Base-by-base conservation (phyloP, 176 grass and related monocot genomes). In the Juncus inflexus region DNA sequence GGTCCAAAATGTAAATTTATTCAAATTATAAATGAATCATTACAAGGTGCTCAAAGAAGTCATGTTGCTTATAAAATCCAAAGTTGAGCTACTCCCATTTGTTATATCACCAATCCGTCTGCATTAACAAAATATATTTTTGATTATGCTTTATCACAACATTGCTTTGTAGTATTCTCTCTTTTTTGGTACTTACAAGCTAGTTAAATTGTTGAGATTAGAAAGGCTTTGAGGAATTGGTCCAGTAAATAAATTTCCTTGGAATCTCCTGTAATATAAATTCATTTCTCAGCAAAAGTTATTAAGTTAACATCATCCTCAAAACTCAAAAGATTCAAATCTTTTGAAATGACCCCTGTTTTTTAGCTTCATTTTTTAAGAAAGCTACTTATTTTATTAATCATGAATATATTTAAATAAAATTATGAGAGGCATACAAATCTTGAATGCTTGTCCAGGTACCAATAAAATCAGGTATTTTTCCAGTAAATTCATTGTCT, bases 191-290 rank as follows among this genome's bases (percentile, higher is more conserved):
- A 78, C 84, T 87, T 84, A 94, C 85, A 94, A 67, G 55, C 1
- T 54, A 66, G 37, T 74, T 55, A 94, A 37, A 42, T 83, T 39
- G 50, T 4, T n/a, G 7, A 94, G 85, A 55, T 75, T 89, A 9
- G 85, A 74, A 66, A 94, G 11, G 65, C 63, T 85, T 12, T 52
- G 6, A 49, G 84, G 89, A 77, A 94, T 45, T 43, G 85, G 78
- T 63, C 84, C 89, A 74, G 84, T 50, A 60, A 94, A 94, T 38
- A 71, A 83, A 77, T 88, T 94, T 0, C 89, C 89, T 67, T 94
- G 84, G 58, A 94, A 83, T 53, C 81, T 71, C 72, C 85, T 94
- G 58, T n/a, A 74, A 55, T 61, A 69, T 40, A 12, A 47, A 47
- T 1, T 47, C 15, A 42, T 71, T 6, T 16, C 0, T 47, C 2